Percentiles rank a stretch among this genome's conserved stretches.
phyloP scores from a whole-genome alignment of 805 yeast species.

The Yarrowia phangngaensis region DNA sequence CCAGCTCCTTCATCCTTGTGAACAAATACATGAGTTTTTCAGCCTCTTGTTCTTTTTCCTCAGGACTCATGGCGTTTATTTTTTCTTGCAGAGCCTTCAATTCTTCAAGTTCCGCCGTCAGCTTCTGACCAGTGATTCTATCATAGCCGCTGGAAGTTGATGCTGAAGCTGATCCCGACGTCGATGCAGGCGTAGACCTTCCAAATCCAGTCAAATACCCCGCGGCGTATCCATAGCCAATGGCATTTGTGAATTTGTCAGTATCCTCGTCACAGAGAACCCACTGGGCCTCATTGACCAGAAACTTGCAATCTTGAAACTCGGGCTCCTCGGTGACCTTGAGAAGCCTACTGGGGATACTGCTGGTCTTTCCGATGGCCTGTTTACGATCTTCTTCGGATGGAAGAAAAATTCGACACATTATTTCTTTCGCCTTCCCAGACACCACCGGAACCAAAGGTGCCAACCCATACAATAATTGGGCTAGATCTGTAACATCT shows the following conservation, averaged over 20 bases:
- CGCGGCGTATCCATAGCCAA: slow-evolving; percentile 37
- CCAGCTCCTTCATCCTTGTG: slow-evolving; percentile 43
- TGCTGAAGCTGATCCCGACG: slow-evolving; percentile 9
- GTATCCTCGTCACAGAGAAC: slow-evolving; percentile 31
- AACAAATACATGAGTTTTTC: slow-evolving; percentile 45
- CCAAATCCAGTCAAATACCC: slow-evolving; percentile 33
- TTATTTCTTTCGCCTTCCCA: not conserved
- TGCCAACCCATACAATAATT: not conserved
- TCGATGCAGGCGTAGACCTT: slow-evolving; percentile 15
- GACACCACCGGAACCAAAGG: slow-evolving; percentile 5
- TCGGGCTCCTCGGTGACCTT: slow-evolving; percentile 30
- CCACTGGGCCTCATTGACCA: slow-evolving; percentile 33
- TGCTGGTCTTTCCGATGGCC: slow-evolving; percentile 31
- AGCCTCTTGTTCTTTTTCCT: slow-evolving; percentile 47
- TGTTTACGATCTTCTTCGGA: slow-evolving; percentile 32
- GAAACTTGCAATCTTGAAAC: slow-evolving; percentile 29
- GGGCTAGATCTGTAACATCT: slow-evolving; percentile 1
- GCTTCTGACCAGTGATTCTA: slow-evolving; percentile 36
- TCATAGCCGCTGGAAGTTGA: slow-evolving; percentile 29
- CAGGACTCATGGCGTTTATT: slow-evolving; percentile 40
- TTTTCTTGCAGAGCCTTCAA: not conserved
- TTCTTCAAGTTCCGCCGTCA: slow-evolving; percentile 24
- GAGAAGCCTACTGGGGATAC: slow-evolving; percentile 31
- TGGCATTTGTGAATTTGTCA: slow-evolving; percentile 31
- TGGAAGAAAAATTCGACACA: slow-evolving; percentile 5